Evolutionary conservation across 116 monocot genomes (phyloP).

Genomic region (Thalassia testudinum): DNA sequence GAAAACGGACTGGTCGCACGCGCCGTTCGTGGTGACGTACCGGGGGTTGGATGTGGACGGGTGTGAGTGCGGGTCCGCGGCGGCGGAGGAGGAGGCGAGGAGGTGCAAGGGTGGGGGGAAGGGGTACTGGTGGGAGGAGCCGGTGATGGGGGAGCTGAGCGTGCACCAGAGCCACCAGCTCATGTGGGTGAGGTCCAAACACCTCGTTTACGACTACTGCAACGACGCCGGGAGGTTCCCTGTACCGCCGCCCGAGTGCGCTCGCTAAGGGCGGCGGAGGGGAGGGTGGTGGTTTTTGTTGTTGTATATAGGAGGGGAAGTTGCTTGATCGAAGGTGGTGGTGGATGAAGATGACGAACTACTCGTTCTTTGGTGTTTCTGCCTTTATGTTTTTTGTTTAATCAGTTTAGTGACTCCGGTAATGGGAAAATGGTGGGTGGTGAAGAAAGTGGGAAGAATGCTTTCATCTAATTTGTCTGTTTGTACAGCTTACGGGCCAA

Average conservation of each 20-base stretch:
- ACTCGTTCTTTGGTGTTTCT: too few relatives aligned
- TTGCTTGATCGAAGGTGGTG: too few relatives aligned
- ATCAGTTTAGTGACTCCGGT: too few relatives aligned
- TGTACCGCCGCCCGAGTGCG: constrained; percentile 26
- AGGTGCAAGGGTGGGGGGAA: constrained; percentile 15
- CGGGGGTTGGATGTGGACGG: constrained; percentile 45
- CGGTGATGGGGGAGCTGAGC: constrained; percentile 22
- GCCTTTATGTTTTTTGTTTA: too few relatives aligned
- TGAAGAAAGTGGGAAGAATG: too few relatives aligned
- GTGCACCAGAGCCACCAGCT: constrained; percentile 34
- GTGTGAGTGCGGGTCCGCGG: constrained; percentile 10
- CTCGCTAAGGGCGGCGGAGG: too few relatives aligned
- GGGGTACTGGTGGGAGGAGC: constrained; percentile 42
- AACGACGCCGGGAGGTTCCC: constrained; percentile 17
- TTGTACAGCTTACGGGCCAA: too few relatives aligned
- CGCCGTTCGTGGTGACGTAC: constrained; percentile 60
- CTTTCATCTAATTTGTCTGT: too few relatives aligned
- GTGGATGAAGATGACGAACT: too few relatives aligned
- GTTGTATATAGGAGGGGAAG: too few relatives aligned
- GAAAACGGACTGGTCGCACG: constrained; percentile 85
- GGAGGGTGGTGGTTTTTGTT: too few relatives aligned
- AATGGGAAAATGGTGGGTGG: too few relatives aligned
- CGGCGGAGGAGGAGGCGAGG: constrained; percentile 17
- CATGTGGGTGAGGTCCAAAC: constrained; percentile 31
- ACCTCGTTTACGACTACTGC: constrained; percentile 34